Conservation (phyloP, 371 early-diverging fungal genomes). For the Globomyces sp. region DNA sequence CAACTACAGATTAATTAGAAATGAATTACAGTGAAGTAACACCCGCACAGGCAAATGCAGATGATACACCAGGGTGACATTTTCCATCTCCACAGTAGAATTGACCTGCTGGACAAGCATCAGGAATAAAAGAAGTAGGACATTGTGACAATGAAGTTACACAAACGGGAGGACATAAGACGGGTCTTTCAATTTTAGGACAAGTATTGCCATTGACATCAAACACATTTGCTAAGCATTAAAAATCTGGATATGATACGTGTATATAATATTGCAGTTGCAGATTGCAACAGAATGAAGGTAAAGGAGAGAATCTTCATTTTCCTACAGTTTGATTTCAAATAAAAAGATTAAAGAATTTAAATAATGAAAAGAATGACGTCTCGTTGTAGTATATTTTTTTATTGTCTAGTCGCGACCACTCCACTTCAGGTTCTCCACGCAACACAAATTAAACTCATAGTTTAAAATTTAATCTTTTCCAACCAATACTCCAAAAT, state of each 20-base stretch:
- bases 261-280: no score
- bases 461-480: no score
- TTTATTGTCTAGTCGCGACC: no score
- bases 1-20: slow-evolving; percentile 25
- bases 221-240: slow-evolving; percentile 49
- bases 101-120: slow-evolving; percentile 48
- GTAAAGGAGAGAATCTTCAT: no score
- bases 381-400: no score
- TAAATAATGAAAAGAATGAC: no score
- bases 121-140: slow-evolving; percentile 38
- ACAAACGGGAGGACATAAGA: slow-evolving; percentile 54
- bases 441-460: no score
- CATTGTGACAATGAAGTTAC: slow-evolving; percentile 41
- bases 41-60: slow-evolving; percentile 36
- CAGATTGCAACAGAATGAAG: no score
- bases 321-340: no score
- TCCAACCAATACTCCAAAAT: no score
- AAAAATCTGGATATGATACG: neutral
- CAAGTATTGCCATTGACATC: slow-evolving; percentile 53
- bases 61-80: slow-evolving; percentile 36
- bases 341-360: no score
- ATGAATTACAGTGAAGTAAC: slow-evolving; percentile 41
- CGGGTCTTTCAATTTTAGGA: slow-evolving; percentile 42
- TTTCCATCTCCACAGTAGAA: slow-evolving; percentile 57
- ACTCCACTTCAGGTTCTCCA: no score